Conservation (phyloP, 176 grass and related monocot species). For the Melocanna baccifera region DNA sequence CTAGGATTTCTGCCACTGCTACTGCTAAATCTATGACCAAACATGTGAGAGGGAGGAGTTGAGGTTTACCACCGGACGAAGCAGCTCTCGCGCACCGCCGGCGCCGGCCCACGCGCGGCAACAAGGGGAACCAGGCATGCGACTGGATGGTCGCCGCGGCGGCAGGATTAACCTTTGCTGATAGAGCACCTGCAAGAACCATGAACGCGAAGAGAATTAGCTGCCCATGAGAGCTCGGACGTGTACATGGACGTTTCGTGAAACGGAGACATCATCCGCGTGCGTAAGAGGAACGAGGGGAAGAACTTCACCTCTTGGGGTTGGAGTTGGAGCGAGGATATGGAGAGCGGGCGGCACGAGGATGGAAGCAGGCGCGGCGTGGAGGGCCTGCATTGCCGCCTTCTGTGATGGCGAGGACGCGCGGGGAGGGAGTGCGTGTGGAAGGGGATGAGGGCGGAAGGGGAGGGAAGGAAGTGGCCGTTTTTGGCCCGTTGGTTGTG, state of each 20-base stretch:
- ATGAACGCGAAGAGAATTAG: neutral
- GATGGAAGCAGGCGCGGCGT: conserved; percentile 31
- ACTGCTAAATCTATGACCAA: neutral
- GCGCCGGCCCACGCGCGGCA: neutral
- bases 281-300: neutral
- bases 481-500: conserved; percentile 31
- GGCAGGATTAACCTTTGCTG: conserved; percentile 13
- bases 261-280: neutral
- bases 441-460: neutral
- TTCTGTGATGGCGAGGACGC: neutral
- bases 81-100: conserved; percentile 13
- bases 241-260: neutral
- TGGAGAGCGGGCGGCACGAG: conserved; percentile 19
- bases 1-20: too few relatives aligned
- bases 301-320: conserved; percentile 29
- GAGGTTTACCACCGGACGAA: conserved; percentile 29
- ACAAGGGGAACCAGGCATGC: neutral
- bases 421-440: neutral
- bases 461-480: conserved; percentile 3
- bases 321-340: neutral
- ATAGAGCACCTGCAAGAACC: conserved; percentile 9
- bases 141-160: neutral
- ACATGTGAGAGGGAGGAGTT: neutral
- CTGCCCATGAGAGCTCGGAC: neutral
- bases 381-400: conserved; percentile 34